Evolutionary conservation across 306 rosid species (phyloP), one percentile per base, ranked within the genome.

Genomic region (Cyclanthera cordifolia): DNA sequence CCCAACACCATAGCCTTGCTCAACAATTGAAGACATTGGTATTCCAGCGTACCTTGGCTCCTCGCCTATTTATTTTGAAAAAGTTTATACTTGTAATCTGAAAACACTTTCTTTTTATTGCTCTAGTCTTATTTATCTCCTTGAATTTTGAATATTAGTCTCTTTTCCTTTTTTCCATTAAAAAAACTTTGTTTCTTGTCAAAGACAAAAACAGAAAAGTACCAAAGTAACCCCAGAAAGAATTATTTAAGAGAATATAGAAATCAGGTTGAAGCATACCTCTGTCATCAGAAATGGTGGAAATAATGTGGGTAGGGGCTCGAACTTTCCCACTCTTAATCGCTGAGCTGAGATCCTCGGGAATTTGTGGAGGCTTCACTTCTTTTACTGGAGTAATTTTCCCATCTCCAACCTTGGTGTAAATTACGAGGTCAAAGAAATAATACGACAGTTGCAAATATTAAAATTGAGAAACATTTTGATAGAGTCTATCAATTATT

Each of bases 221-320:
- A 7, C 1, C 55, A 19, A 1, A 51, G 8, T 6, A 65, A 65
- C 45, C 4, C 53, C 41, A 6, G 9, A 3, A 24, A 25, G 30
- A 1, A 27, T 9, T 23, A 6, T 46, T 3, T 8, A 47, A 20
- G 43, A 55, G 13, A 24, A 55, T 24, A 17, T 25, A 14, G 37
- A 1, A 10, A 24, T 47, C 16, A 24, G 8, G 55, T 51, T 51
- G 4, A 27, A 27, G 49, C 20, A 57, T 82, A 83, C 98, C 98
- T 88, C 98, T 92, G 54, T 92, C 98, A 78, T 92, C 98, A 70
- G 95, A 89, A 79, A 89, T 92, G 75, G 98, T 92, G 83, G 98
- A 92, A 72, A 92, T 87, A 69, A 92, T 84, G 73, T 92, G 98
- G 72, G 98, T 92, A 50, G 98, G 98, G 72, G 96, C 96, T 21